phyloP scores from a whole-genome alignment of 2,329 filamentous ascomycete genomes.

The Exophiala mesophila region DNA sequence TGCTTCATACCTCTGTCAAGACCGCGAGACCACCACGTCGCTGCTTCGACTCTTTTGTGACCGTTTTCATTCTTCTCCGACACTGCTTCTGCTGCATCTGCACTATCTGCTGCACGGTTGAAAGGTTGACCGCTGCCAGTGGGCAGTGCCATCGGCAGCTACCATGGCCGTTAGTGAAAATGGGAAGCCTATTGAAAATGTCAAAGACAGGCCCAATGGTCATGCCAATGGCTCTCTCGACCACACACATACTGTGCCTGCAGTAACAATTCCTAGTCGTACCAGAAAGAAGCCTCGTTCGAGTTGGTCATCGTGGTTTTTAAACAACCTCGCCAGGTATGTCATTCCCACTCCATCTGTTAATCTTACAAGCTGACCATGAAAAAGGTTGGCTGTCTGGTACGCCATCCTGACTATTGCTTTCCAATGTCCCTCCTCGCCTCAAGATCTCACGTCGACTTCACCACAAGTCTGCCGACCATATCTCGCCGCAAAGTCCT shows the following conservation, averaged over 20 bases:
- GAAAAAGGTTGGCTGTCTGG: constrained; percentile 70
- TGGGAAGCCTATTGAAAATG: constrained; percentile 32
- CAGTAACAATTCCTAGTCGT: background rate
- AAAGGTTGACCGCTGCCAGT: too few relatives aligned
- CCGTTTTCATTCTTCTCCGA: too few relatives aligned
- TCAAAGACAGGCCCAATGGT: constrained; percentile 27
- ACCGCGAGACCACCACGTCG: too few relatives aligned
- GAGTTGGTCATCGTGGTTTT: constrained; percentile 23
- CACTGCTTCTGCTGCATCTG: too few relatives aligned
- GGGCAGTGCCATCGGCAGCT: too few relatives aligned
- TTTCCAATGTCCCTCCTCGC: constrained; percentile 72
- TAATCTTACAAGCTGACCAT: constrained; percentile 5
- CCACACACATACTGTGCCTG: background rate
- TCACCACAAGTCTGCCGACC: constrained; percentile 78
- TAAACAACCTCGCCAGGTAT: constrained; percentile 54
- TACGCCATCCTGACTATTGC: constrained; percentile 75
- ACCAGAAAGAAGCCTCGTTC: constrained; percentile 9
- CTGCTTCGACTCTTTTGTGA: too few relatives aligned
- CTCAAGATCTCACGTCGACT: constrained; percentile 61
- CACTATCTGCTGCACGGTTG: too few relatives aligned
- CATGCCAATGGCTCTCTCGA: constrained; percentile 8
- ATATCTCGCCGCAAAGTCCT: constrained; percentile 64
- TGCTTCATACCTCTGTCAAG: too few relatives aligned
- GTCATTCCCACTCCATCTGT: constrained; percentile 12
- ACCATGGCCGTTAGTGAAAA: constrained; percentile 37